These are phyloP conservation scores for Tolypocladium endophyticum DNA, from an alignment of 2,329 filamentous ascomycete genomes.

Conservation along the genomic window DNA sequence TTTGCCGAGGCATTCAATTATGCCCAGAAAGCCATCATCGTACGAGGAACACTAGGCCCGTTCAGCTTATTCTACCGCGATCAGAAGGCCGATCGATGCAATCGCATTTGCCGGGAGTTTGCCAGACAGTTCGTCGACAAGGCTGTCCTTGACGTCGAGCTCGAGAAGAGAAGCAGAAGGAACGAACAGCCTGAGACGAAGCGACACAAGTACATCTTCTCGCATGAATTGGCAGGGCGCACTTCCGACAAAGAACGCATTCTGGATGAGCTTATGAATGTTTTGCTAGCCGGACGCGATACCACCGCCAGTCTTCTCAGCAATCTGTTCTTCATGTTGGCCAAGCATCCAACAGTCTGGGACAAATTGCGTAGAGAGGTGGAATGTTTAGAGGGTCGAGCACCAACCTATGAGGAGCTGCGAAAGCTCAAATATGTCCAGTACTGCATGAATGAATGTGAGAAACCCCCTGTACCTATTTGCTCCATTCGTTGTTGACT, in stretches of 20 bases:
- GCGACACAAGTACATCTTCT: slow-evolving; percentile 12
- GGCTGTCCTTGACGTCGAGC: slow-evolving; percentile 1
- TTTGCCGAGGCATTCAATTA: slow-evolving; percentile 24
- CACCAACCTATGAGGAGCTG: slow-evolving; percentile 11
- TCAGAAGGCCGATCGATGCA: slow-evolving; percentile 3
- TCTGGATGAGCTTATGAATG: slow-evolving; percentile 17
- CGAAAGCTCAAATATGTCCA: slow-evolving; percentile 9
- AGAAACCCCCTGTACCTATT: background rate
- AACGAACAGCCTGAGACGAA: background rate
- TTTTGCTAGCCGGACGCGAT: slow-evolving; percentile 24
- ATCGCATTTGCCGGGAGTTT: slow-evolving; percentile 4
- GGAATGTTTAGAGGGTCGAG: slow-evolving; percentile 6
- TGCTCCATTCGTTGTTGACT: background rate
- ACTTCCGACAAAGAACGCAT: slow-evolving; percentile 4
- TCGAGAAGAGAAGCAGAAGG: slow-evolving; percentile 1
- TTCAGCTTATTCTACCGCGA: slow-evolving; percentile 8
- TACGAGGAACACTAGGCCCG: slow-evolving; percentile 3
- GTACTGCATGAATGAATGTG: slow-evolving; percentile 12
- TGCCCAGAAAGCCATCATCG: slow-evolving; percentile 10
- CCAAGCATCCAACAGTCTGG: slow-evolving; percentile 22
- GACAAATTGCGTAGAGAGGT: slow-evolving; percentile 29
- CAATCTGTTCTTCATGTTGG: slow-evolving; percentile 22
- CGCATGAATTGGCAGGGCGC: slow-evolving; percentile 10
- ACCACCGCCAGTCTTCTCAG: slow-evolving; percentile 25
- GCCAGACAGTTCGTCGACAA: slow-evolving; percentile 5